phyloP scores from a whole-genome alignment of 2,329 filamentous ascomycete species.

The Periglandula ipomoeae region DNA sequence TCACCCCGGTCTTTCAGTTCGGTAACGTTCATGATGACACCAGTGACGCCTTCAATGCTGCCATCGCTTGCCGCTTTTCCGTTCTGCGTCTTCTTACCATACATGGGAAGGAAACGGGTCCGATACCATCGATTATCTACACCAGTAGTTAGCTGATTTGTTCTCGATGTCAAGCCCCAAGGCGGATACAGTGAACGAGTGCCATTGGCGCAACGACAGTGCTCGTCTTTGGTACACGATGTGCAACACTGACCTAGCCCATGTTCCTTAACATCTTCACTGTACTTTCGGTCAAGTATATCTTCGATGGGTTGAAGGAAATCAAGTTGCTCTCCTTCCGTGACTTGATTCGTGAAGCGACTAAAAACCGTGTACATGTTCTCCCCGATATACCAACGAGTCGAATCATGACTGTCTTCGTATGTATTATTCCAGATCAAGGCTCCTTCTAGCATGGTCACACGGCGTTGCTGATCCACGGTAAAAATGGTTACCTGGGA shows the following conservation, averaged over 20 bases:
- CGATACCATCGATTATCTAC: conserved; percentile 57
- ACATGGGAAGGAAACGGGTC: conserved; percentile 60
- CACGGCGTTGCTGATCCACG: conserved; percentile 49
- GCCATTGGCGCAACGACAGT: background rate
- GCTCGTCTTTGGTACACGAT: background rate
- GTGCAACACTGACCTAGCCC: conserved; percentile 34
- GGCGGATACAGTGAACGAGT: too few relatives aligned
- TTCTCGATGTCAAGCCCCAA: too few relatives aligned
- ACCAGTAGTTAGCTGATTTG: conserved; percentile 5
- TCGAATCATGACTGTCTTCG: conserved; percentile 29
- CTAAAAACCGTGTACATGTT: conserved; percentile 58
- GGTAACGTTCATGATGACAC: conserved; percentile 72
- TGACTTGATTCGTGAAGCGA: conserved; percentile 32
- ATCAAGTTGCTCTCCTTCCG: conserved; percentile 33
- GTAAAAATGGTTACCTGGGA: conserved; percentile 70
- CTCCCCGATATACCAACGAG: conserved; percentile 46
- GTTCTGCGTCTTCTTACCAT: conserved; percentile 45
- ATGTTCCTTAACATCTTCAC: conserved; percentile 57
- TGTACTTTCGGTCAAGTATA: conserved; percentile 51
- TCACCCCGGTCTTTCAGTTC: conserved; percentile 57
- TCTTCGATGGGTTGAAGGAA: conserved; percentile 52
- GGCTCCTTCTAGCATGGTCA: conserved; percentile 64
- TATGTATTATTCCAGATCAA: conserved; percentile 43
- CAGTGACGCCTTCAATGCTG: conserved; percentile 62
- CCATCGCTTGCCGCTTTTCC: conserved; percentile 34